phyloP scores from a whole-genome alignment of 257 asterid genomes.

The Nyctanthes arbortristis region DNA sequence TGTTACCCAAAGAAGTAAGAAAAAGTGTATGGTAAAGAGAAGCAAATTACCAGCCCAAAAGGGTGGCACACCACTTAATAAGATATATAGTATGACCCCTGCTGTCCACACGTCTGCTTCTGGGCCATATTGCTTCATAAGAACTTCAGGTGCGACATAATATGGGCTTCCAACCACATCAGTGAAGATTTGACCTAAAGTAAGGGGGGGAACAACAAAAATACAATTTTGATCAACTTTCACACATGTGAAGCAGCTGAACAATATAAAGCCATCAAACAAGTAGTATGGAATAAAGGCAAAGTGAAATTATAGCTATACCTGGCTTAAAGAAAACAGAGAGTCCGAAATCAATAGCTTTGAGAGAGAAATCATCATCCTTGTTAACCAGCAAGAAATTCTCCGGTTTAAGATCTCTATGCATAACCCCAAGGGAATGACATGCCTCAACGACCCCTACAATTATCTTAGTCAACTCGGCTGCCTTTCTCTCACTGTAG shows the following conservation, averaged over 20 bases:
- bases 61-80: constrained; percentile 93
- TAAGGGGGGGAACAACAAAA: constrained; percentile 11
- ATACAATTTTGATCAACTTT: background rate
- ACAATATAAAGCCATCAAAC: background rate
- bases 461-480: constrained; percentile 77
- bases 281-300: background rate
- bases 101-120: constrained; percentile 98
- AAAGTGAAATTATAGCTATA: constrained; percentile 11
- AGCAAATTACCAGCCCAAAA: constrained; percentile 86
- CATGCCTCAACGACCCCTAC: constrained; percentile 97
- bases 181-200: constrained; percentile 78
- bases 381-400: constrained; percentile 87
- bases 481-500: constrained; percentile 89
- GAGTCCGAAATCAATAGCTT: constrained; percentile 95
- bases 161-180: constrained; percentile 99
- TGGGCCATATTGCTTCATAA: constrained; percentile 85
- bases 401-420: constrained; percentile 93
- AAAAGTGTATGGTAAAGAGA: background rate
- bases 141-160: constrained; percentile 96
- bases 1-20: constrained; percentile 1
- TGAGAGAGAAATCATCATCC: constrained; percentile 88
- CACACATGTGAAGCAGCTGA: constrained; percentile 7
- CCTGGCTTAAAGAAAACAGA: constrained; percentile 98
- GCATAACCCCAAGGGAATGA: constrained; percentile 95
- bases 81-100: constrained; percentile 83